These are phyloP conservation scores for Trichophyton rubrum DNA, from an alignment of 2,329 filamentous ascomycete genomes.

Conservation along the genomic window DNA sequence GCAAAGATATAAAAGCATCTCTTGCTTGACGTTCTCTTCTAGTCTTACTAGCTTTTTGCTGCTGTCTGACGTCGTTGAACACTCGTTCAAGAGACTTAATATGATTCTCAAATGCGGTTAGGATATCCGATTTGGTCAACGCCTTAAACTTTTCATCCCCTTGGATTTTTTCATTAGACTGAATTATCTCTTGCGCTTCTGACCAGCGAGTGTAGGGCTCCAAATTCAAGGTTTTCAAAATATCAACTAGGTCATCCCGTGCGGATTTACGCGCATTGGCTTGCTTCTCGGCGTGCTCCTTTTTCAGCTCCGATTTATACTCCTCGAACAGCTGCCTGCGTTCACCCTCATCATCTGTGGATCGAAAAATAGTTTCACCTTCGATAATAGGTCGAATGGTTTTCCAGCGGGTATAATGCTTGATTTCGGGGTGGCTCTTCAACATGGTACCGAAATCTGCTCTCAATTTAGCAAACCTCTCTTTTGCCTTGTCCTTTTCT, in stretches of 20 bases:
- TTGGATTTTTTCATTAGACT: constrained; percentile 63
- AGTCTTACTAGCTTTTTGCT: constrained; percentile 67
- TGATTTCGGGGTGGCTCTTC: constrained; percentile 90
- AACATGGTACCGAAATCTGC: constrained; percentile 94
- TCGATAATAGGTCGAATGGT: constrained; percentile 89
- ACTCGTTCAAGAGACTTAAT: constrained; percentile 83
- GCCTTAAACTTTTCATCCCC: constrained; percentile 72
- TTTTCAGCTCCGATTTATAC: constrained; percentile 76
- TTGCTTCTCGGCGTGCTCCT: constrained; percentile 64
- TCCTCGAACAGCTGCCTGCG: constrained; percentile 85
- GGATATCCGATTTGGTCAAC: constrained; percentile 76
- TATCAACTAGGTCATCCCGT: constrained; percentile 66
- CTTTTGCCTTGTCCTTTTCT: constrained; percentile 89
- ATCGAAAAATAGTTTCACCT: constrained; percentile 88
- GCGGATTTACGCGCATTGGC: constrained; percentile 60
- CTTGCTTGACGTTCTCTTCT: constrained; percentile 76
- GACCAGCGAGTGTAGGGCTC: constrained; percentile 93
- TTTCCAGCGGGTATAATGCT: constrained; percentile 94
- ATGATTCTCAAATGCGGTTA: constrained; percentile 87
- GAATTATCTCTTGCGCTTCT: constrained; percentile 72
- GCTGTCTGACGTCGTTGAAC: constrained; percentile 83
- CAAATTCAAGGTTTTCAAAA: constrained; percentile 67
- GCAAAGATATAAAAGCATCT: constrained; percentile 63
- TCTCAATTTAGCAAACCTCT: constrained; percentile 80
- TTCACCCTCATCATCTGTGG: constrained; percentile 76